Percentiles rank a stretch among this genome's conserved stretches.
Conservation (phyloP, 805 yeast species). For the Cephaloascus fragrans region DNA sequence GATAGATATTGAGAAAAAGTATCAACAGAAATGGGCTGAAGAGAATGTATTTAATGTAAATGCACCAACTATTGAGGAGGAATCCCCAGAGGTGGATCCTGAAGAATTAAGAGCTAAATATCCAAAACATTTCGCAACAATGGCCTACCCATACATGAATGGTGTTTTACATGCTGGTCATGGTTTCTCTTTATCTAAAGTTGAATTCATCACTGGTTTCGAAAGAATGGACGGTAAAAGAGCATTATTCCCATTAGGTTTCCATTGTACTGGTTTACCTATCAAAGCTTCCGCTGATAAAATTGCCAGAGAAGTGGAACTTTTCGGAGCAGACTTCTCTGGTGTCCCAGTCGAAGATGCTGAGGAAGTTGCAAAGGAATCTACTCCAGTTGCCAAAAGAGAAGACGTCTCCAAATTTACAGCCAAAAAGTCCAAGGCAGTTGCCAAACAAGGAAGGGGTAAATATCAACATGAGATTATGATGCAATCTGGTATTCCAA, state of each 20-base stretch:
- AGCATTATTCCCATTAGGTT: conserved; percentile 91
- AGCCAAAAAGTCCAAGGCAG: conserved; percentile 90
- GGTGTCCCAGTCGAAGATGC: conserved; percentile 57
- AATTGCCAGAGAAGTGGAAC: conserved; percentile 82
- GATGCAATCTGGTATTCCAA: conserved; percentile 85
- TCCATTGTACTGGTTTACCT: conserved; percentile 99
- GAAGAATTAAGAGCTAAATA: conserved; percentile 61
- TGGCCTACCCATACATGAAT: conserved; percentile 99
- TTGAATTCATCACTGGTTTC: conserved; percentile 84
- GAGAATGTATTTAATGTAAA: conserved; percentile 80
- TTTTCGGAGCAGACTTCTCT: conserved; percentile 75
- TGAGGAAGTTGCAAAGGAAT: conserved; percentile 26
- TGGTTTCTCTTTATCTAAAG: conserved; percentile 88
- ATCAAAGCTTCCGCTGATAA: conserved; percentile 94
- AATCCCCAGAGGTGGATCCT: conserved; percentile 29
- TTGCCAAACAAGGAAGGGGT: conserved; percentile 86
- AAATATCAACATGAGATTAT: conserved; percentile 94
- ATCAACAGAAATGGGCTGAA: conserved; percentile 80
- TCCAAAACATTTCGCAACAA: conserved; percentile 84
- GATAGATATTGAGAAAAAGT: conserved; percentile 79
- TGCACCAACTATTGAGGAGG: conserved; percentile 73
- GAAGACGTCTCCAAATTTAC: conserved; percentile 86
- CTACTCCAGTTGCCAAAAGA: conserved; percentile 27
- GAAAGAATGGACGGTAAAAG: conserved; percentile 92
- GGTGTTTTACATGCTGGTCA: conserved; percentile 98